Conservation (phyloP, 2,329 filamentous ascomycete genomes). For the Exophiala dermatitidis region DNA sequence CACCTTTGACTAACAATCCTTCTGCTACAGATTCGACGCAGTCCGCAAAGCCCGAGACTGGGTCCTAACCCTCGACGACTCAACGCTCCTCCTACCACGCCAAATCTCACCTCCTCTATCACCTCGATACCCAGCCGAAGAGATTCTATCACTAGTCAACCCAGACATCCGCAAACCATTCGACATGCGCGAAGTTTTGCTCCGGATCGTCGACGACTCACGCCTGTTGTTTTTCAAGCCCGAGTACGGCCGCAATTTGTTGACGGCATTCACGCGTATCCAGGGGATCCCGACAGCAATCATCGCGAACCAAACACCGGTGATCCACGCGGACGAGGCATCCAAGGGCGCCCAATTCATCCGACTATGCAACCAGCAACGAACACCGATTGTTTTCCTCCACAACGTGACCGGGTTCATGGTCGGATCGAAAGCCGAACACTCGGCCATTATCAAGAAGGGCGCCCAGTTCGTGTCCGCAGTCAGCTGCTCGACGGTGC, state of each 20-base stretch:
- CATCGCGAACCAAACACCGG: conserved; percentile 35
- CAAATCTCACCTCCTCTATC: conserved; percentile 12
- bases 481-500: conserved; percentile 39
- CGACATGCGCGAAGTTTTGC: conserved; percentile 36
- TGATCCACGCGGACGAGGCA: conserved; percentile 39
- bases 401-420: conserved; percentile 47
- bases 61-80: conserved; percentile 28
- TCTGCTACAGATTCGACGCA: conserved; percentile 31
- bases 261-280: conserved; percentile 38
- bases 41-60: conserved; percentile 37
- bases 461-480: conserved; percentile 43
- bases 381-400: conserved; percentile 39
- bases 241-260: conserved; percentile 34
- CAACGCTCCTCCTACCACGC: background rate
- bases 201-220: conserved; percentile 40
- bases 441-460: conserved; percentile 39
- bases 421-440: conserved; percentile 42
- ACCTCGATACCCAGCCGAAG: conserved; percentile 34
- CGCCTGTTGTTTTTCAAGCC: conserved; percentile 38
- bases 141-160: conserved; percentile 35
- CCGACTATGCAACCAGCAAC: conserved; percentile 40
- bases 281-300: conserved; percentile 26
- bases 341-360: conserved; percentile 40
- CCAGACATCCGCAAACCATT: conserved; percentile 38
- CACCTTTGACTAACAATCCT: background rate